phyloP scores from a whole-genome alignment of 2,329 filamentous ascomycete species.

The Pseudogymnoascus sp. region DNA sequence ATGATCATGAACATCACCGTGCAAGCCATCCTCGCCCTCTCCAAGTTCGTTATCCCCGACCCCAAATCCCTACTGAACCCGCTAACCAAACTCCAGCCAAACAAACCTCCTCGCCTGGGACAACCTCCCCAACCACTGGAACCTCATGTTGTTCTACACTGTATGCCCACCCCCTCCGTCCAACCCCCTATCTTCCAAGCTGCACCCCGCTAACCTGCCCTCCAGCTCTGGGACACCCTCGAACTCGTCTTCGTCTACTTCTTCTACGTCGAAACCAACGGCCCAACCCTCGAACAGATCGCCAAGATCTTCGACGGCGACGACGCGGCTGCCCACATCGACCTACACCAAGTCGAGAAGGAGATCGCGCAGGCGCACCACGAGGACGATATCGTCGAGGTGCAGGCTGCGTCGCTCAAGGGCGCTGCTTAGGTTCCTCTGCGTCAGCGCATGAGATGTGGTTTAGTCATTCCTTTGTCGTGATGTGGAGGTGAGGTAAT shows the following conservation, averaged over 20 bases:
- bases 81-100: slow-evolving; percentile 36
- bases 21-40: slow-evolving; percentile 8
- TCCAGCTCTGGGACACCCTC: slow-evolving; percentile 48
- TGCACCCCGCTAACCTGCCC: slow-evolving; percentile 12
- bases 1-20: slow-evolving; percentile 53
- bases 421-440: background rate
- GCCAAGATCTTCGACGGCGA: slow-evolving; percentile 65
- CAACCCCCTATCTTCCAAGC: background rate
- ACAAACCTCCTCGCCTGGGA: slow-evolving; percentile 59
- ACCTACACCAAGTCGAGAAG: slow-evolving; percentile 49
- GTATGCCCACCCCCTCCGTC: slow-evolving; percentile 28
- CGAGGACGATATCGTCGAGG: background rate
- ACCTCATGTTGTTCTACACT: slow-evolving; percentile 61
- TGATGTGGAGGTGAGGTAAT: background rate
- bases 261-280: slow-evolving; percentile 64
- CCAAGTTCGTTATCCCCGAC: slow-evolving; percentile 54
- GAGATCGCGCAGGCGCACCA: slow-evolving; percentile 34
- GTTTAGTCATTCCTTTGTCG: background rate
- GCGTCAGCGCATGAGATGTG: background rate
- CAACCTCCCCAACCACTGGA: slow-evolving; percentile 52
- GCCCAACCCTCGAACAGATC: slow-evolving; percentile 63
- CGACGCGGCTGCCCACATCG: slow-evolving; percentile 47
- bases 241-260: slow-evolving; percentile 58
- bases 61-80: slow-evolving; percentile 36
- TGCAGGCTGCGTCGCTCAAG: background rate